Evolutionary conservation across 164 flowering plant genomes (phyloP), one percentile per base, ranked within the genome.

Genomic region (Protea cynaroides): DNA sequence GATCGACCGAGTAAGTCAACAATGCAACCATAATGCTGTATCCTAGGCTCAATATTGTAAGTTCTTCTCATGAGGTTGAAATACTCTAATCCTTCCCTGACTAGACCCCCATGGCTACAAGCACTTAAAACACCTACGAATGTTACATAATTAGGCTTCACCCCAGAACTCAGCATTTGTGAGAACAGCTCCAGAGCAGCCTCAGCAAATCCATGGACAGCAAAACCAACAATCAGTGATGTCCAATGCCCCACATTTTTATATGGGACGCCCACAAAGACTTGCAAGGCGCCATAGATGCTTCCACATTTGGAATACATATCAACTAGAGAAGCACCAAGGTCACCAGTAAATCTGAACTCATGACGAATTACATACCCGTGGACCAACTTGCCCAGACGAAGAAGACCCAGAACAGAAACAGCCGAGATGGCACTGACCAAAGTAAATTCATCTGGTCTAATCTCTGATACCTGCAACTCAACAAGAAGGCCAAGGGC

Each of bases 281-380:
- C 52, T 49, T 49, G 18, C 52, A 49, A 49, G 52, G 52, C 52
- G 17, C 17, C 7, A 18, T 49, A 18, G 52, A 49, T 49, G 18
- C 52, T 49, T 18, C 52, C 52, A 49, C 52, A 49, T 49, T 49
- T 49, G n/a, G 52, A 49, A 49, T 49, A 49, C 52, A 49, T 49
- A 49, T 49, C 52, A 49, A 49, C 19, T 17, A 49, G 19, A 3
- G 52, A 49, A 1, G 52, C n/a, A 49, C 52, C 52, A 18, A 49
- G 52, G 17, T 15, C 18, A 49, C 52, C 52, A 49, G 14, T 49
- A 14, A 49, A 4, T 49, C 19, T 3, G 2, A 49, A 49, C 19
- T 15, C 52, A 49, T 49, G 52, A 14, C 52, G 52, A 18, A 49
- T 14, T 49, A 49, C 17, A 49, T 49, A 49, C 15, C 52, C 52